These are phyloP conservation scores for Pseudonitzschia delicatissima DNA, from an alignment of 108 stramenopile genomes.

Conservation along the genomic window DNA sequence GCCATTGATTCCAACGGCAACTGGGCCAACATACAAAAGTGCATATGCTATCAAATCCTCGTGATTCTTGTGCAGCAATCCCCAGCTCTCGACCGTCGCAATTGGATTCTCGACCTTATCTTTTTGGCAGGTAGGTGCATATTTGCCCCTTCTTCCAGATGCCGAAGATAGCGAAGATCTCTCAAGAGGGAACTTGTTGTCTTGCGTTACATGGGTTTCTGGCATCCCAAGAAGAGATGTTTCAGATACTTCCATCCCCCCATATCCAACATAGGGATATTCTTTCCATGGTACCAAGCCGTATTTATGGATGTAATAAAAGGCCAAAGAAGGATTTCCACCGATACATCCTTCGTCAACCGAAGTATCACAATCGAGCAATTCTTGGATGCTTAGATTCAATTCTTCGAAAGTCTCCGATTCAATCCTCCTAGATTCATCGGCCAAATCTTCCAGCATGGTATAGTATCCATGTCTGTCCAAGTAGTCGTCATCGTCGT, in stretches of 20 bases:
- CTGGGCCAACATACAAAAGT: slow-evolving; percentile 68
- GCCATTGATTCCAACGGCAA: slow-evolving; percentile 73
- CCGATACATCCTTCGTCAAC: slow-evolving; percentile 91
- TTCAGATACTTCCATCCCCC: slow-evolving; percentile 27
- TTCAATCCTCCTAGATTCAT: slow-evolving; percentile 46
- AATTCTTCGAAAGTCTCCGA: slow-evolving; percentile 36
- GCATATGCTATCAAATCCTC: slow-evolving; percentile 70
- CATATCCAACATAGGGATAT: slow-evolving; percentile 62
- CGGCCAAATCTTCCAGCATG: neutral
- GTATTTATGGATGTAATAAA: slow-evolving; percentile 74
- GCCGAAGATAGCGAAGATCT: no score
- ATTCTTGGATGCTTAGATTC: slow-evolving; percentile 81
- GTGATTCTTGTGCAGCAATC: slow-evolving; percentile 57
- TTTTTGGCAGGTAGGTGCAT: neutral
- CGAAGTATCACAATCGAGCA: slow-evolving; percentile 85
- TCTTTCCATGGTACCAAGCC: slow-evolving; percentile 52
- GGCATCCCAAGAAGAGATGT: slow-evolving; percentile 14
- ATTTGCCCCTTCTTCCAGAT: no score
- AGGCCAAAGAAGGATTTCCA: slow-evolving; percentile 87
- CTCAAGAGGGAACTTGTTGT: neutral
- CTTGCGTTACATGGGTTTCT: neutral
- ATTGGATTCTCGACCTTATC: slow-evolving; percentile 43
- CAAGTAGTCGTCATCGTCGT: slow-evolving; percentile 1
- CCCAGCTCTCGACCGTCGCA: slow-evolving; percentile 73
- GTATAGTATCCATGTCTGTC: neutral